Conservation (phyloP, 139 green algal species). For the Eudorina sp. region DNA sequence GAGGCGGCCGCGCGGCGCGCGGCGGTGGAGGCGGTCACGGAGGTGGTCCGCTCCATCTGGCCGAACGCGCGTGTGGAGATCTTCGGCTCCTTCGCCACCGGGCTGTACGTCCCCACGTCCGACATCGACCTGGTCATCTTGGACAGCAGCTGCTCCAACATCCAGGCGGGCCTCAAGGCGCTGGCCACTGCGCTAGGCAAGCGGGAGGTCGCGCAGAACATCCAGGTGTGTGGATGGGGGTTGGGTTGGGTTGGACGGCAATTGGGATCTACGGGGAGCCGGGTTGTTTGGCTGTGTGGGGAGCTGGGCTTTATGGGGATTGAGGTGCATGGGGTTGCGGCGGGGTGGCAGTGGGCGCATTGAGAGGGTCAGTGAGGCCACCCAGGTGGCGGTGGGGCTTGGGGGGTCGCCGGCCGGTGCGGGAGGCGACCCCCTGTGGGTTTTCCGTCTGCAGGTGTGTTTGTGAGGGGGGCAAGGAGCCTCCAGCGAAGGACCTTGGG, state of each 20-base stretch:
- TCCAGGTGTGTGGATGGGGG: conserved; percentile 48
- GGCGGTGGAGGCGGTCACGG: conserved; percentile 57
- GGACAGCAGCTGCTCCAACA: conserved; percentile 59
- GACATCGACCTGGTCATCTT: conserved; percentile 95
- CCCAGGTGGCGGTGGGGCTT: no score
- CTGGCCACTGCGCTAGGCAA: conserved; percentile 75
- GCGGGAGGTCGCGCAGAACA: conserved; percentile 73
- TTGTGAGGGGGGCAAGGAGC: no score
- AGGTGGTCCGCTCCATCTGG: conserved; percentile 82
- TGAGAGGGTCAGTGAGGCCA: no score
- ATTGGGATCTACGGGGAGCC: no score
- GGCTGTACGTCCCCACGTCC: conserved; percentile 94
- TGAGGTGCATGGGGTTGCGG: no score
- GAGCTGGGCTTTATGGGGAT: no score
- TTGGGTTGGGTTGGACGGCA: neutral
- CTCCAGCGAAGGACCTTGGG: no score
- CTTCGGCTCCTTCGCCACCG: conserved; percentile 89
- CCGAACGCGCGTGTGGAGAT: conserved; percentile 63
- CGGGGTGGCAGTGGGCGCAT: no score
- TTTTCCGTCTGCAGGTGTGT: no score
- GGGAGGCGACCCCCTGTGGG: no score
- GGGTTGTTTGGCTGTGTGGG: no score
- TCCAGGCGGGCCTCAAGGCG: conserved; percentile 76
- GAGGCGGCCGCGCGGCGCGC: conserved; percentile 50
- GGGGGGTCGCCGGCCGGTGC: no score